Base-by-base conservation (phyloP, 495 filamentous ascomycete genomes). In the Pyrenula massariospora region DNA sequence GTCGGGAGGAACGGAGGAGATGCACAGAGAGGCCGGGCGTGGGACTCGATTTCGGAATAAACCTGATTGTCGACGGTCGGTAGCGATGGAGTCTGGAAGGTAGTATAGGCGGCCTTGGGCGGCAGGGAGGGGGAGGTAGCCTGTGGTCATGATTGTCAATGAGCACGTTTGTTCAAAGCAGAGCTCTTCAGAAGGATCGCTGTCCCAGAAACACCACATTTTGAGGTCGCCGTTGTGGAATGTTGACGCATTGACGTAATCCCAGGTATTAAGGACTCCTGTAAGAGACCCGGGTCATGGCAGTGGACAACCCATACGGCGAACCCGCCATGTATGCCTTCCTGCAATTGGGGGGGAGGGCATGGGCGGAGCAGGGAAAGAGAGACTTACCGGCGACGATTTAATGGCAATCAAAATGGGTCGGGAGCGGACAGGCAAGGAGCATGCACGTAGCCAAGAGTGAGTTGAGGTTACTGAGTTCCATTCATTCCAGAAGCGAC, bases 111-210 rank as follows among this genome's bases (percentile, higher is more conserved):
- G 24, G 54, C 42, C 11, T 20, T 60, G 15, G 61, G 58, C 10
- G 58, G 63, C 22, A 61, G 55, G 25, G 58, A 52, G 19, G 19
- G n/a, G 50, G 19, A 21, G 50, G 22, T 21, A 52, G 22, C 50
- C 50, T 52, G 50, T 20, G n/a, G 19, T 52, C n/a, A 24, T 52
- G 50, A 20, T 20, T 24, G 19, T 20, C 8, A 52, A 24, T 24
- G 22, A 52, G 50, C 20, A 20, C 8, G 10, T 8, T 8, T 8
- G 50, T 52, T 42, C 31, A 42, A 42, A 42, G 50, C 10, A 21
- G 50, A 20, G 8, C 8, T 20, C 22, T 52, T 24, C 50, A 19
- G 8, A 20, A 52, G 19, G n/a, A 5, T 20, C 8, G 10, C 10
- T 5, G 19, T 20, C 8, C 50, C 50, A 21, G 50, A 20, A 24